phyloP scores from a whole-genome alignment of 164 flowering plant species.

The Nymphaea thermarum region DNA sequence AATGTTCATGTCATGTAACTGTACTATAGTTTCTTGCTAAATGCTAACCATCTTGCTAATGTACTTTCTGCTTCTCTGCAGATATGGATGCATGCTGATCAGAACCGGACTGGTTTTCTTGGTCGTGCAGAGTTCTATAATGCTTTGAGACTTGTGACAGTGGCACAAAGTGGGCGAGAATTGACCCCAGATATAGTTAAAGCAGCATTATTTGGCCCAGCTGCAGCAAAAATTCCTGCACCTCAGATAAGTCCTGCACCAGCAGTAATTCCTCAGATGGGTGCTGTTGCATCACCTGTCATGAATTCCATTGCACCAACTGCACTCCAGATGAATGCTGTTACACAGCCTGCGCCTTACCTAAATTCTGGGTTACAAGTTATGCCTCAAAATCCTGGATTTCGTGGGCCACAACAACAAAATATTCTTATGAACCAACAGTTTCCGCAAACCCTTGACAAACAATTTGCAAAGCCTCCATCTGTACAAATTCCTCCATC shows the following conservation, averaged over 20 bases:
- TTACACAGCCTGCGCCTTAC: not conserved
- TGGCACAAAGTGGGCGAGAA: conserved; percentile 89
- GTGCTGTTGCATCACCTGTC: conserved; percentile 14
- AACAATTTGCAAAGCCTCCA: conserved; percentile 45
- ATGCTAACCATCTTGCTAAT: not conserved
- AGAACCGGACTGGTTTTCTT: conserved; percentile 62
- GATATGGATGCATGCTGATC: conserved; percentile 93
- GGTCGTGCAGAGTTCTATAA: conserved; percentile 78
- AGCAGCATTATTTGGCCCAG: conserved; percentile 82
- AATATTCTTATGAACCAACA: conserved; percentile 27
- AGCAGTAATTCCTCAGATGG: conserved; percentile 9
- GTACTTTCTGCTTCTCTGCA: conserved; percentile 13
- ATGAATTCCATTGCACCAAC: not conserved
- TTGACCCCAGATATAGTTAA: conserved; percentile 86
- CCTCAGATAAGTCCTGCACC: conserved; percentile 73
- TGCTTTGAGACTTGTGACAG: conserved; percentile 90
- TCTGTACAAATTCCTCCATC: conserved; percentile 23
- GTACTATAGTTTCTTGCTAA: not conserved
- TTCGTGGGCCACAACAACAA: conserved; percentile 38
- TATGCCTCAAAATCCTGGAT: conserved; percentile 36
- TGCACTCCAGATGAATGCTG: not conserved
- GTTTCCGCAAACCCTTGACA: conserved; percentile 33
- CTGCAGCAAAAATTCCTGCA: conserved; percentile 92
- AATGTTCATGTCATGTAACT: not conserved
- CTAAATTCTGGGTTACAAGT: not conserved